These are phyloP conservation scores for Luvunga scandens DNA, from an alignment of 345 rosid genomes.

Conservation along the genomic window DNA sequence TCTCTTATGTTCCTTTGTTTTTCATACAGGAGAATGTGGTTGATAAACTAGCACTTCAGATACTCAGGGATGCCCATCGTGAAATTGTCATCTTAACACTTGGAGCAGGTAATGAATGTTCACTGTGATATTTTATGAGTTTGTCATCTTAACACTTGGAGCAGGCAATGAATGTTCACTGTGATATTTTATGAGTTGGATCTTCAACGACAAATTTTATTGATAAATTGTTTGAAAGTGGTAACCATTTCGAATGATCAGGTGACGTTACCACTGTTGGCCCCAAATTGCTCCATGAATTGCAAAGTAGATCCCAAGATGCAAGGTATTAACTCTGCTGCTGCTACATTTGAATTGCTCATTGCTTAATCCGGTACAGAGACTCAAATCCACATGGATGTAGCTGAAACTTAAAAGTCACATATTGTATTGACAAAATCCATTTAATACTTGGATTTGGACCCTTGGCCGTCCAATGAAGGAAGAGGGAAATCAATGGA, in stretches of 20 bases:
- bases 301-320: constrained; percentile 2
- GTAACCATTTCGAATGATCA: background rate
- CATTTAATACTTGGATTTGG: background rate
- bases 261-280: constrained; percentile 24
- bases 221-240: background rate
- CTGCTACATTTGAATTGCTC: background rate
- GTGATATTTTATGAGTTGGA: too few species aligned
- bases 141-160: constrained; percentile 23
- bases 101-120: constrained; percentile 19
- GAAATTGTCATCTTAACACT: constrained; percentile 22
- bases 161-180: constrained; percentile 7
- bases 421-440: background rate
- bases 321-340: background rate
- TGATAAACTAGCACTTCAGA: constrained; percentile 18
- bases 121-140: too few species aligned
- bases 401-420: too few species aligned
- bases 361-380: background rate
- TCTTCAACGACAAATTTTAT: background rate
- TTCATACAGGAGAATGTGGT: constrained; percentile 23
- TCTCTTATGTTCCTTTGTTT: background rate
- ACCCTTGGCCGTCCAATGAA: background rate
- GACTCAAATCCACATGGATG: background rate
- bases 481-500: background rate
- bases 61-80: constrained; percentile 18
- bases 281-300: constrained; percentile 18